These are phyloP conservation scores for Sindora glabra DNA, from an alignment of 306 rosid species.

Conservation along the genomic window DNA sequence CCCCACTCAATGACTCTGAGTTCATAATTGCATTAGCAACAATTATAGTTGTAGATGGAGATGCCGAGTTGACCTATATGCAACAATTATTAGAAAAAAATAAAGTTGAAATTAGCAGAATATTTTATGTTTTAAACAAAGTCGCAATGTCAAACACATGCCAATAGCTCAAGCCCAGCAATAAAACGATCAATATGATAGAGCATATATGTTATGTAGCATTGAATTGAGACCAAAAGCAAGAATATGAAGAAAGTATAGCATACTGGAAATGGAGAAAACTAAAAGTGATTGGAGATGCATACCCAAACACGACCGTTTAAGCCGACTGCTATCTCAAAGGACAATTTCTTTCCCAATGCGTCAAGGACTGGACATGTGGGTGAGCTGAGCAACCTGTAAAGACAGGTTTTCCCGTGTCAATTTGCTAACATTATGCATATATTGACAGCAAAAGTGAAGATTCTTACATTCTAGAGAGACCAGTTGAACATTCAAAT, in stretches of 20 bases:
- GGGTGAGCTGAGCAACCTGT: conserved; percentile 73
- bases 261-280: not conserved
- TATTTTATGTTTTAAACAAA: not conserved
- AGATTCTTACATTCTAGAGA: conserved; percentile 65
- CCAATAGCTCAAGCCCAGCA: not conserved
- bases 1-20: conserved; percentile 64
- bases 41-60: conserved; percentile 54
- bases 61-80: conserved; percentile 61
- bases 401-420: not conserved
- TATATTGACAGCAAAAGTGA: not conserved
- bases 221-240: not conserved
- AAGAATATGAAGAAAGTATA: not conserved
- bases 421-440: conserved; percentile 10
- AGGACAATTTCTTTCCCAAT: conserved; percentile 86
- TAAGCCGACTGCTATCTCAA: conserved; percentile 77
- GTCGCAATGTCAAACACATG: not conserved
- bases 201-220: conserved; percentile 10
- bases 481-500: conserved; percentile 81
- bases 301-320: conserved; percentile 94
- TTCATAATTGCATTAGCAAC: conserved; percentile 65
- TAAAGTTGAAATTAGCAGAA: not conserved
- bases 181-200: not conserved
- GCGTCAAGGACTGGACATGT: conserved; percentile 71
- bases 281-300: not conserved
- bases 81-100: not conserved